Conservation (phyloP, 2,329 filamentous ascomycete genomes). For the Aspergillus sp. region DNA sequence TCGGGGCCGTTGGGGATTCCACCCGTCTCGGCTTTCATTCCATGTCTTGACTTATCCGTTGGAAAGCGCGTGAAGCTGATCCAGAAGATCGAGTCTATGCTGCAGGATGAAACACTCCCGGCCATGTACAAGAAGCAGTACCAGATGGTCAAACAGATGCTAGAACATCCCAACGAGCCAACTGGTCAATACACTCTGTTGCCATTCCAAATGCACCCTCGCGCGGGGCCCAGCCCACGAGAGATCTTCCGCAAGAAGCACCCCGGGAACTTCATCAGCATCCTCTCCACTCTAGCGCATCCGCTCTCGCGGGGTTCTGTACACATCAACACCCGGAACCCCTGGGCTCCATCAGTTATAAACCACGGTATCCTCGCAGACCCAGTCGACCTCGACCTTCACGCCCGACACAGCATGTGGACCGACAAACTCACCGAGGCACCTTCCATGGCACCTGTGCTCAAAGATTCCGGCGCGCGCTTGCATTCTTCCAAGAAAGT, state of each 20-base stretch:
- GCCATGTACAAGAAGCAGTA: background rate
- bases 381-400: conserved; percentile 48
- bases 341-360: conserved; percentile 40
- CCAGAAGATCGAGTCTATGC: too few relatives aligned
- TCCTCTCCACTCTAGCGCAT: conserved; percentile 31
- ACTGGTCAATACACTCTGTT: conserved; percentile 27
- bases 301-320: conserved; percentile 38
- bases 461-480: conserved; percentile 37
- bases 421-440: conserved; percentile 37
- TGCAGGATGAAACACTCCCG: background rate
- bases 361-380: conserved; percentile 52
- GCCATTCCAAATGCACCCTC: conserved; percentile 26
- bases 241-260: conserved; percentile 22
- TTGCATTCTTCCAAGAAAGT: conserved; percentile 19
- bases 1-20: conserved; percentile 31
- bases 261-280: conserved; percentile 24
- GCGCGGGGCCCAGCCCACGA: conserved; percentile 13
- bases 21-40: conserved; percentile 19
- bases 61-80: too few relatives aligned
- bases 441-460: conserved; percentile 34
- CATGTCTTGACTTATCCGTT: too few relatives aligned
- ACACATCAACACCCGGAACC: conserved; percentile 46
- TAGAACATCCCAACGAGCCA: conserved; percentile 21
- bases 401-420: conserved; percentile 41
- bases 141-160: conserved; percentile 15